Evolutionary conservation across 352 stramenopile genomes (phyloP), one percentile per base, ranked within the genome.

Genomic region (Pythium inflatum): DNA sequence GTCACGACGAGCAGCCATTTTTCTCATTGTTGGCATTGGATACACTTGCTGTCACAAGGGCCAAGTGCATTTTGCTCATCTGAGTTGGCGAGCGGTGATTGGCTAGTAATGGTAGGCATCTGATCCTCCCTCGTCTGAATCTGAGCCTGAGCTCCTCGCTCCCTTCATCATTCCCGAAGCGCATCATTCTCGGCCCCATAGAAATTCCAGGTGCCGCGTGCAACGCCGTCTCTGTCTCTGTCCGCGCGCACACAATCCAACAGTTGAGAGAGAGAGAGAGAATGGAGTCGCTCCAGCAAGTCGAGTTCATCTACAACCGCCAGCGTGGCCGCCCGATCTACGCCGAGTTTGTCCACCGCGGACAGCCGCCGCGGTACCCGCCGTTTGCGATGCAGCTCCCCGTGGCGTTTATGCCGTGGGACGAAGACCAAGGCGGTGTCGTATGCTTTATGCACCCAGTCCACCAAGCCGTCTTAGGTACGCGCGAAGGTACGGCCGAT

Each of bases 221-320:
- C 36, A 16, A 9, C 16, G 9, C 36, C 36, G 9, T 43, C 36
- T 9, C 16, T 43, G 9, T 16, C 36, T 16, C 9, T 43, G 9
- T 9, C 36, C 36, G 36, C 16, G 16, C 36, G 16, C 43, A 40
- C 28, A 13, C 55, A n/a, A 30, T 22, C 51, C 31, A 16, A 27
- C 31, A 4, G 16, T 40, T 20, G 12, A 33, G n/a, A n/a, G n/a
- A n/a, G n/a, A n/a, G n/a, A n/a, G n/a, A 16, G 11, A 66, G 14
- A 3, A 76, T 76, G 69, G 69, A 76, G 27, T 33, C 69, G 65
- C 73, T 91, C 40, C 70, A 91, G 65, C 77, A 89, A 50, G 83
- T 87, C 28, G 83, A 91, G 62, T 89, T 93, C 56, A 74, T 78
- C 27, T 93, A 89, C 77, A 89, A 89, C 61, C 82, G 82, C 33